A percentile compares a stretch with the other conserved stretches of the same genome.
phyloP scores from a whole-genome alignment of 75 land plant species.

The Azolla pinnata region DNA sequence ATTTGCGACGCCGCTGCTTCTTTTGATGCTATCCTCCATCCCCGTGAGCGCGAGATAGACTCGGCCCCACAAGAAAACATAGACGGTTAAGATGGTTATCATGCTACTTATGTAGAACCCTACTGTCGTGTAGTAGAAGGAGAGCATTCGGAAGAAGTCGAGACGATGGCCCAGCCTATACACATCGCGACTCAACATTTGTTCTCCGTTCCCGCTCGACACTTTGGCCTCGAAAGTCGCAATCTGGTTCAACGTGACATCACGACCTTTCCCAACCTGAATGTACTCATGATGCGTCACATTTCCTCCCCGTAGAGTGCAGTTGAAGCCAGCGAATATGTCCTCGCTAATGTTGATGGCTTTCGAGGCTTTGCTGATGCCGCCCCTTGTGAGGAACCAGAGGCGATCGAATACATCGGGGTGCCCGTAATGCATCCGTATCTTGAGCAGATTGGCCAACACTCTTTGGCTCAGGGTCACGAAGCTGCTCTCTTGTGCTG shows the following conservation, averaged over 20 bases:
- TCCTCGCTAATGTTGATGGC: slow-evolving; percentile 36
- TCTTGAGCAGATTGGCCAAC: slow-evolving; percentile 29
- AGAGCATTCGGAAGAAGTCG: slow-evolving; percentile 41
- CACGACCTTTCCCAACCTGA: slow-evolving; percentile 34
- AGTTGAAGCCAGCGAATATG: slow-evolving; percentile 35
- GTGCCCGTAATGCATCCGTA: slow-evolving; percentile 41
- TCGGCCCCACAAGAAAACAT: slow-evolving; percentile 53
- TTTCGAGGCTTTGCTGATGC: slow-evolving; percentile 36
- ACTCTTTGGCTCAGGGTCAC: slow-evolving; percentile 37
- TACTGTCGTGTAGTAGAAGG: slow-evolving; percentile 33
- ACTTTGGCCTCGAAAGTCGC: slow-evolving; percentile 36
- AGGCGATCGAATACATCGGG: slow-evolving; percentile 36
- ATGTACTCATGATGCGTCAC: too few species aligned
- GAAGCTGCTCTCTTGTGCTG: slow-evolving; percentile 32
- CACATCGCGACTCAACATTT: slow-evolving; percentile 29
- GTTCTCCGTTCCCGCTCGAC: slow-evolving; percentile 37
- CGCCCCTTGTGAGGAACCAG: slow-evolving; percentile 32
- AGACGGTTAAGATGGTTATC: slow-evolving; percentile 25
- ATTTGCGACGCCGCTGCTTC: slow-evolving; percentile 3
- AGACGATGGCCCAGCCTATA: slow-evolving; percentile 33
- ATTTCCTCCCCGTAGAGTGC: slow-evolving; percentile 29
- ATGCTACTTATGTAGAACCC: slow-evolving; percentile 31
- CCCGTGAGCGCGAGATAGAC: slow-evolving; percentile 14
- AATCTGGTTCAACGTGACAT: slow-evolving; percentile 32
- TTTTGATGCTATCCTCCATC: slow-evolving; percentile 1